A percentile compares a stretch with the other conserved stretches of the same genome.
Conservation (phyloP, 306 rosid species). For the Oxytropis ochrocephala region DNA sequence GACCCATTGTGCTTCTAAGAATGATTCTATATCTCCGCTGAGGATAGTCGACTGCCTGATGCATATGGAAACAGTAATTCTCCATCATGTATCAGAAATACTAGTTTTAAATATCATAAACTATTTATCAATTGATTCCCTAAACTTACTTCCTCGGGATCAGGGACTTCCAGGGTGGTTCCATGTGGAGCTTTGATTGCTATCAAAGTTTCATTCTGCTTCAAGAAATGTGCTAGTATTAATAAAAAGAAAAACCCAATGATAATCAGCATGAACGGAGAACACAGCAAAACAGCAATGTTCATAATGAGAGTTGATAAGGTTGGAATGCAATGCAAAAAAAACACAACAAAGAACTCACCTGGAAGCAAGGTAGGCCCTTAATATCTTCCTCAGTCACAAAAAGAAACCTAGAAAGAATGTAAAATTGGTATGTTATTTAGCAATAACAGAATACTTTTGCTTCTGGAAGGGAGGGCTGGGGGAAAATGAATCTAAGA, state of each 20-base stretch:
- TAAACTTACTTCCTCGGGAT: slow-evolving; percentile 90
- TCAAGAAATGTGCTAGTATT: slow-evolving; percentile 17
- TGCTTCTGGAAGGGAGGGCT: neutral
- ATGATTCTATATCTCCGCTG: slow-evolving; percentile 90
- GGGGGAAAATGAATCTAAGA: slow-evolving; percentile 13
- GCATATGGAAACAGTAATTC: slow-evolving; percentile 29
- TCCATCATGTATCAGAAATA: slow-evolving; percentile 29
- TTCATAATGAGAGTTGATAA: neutral
- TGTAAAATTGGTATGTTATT: slow-evolving; percentile 1
- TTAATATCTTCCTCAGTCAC: slow-evolving; percentile 94
- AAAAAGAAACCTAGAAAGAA: slow-evolving; percentile 63
- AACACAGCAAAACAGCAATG: neutral
- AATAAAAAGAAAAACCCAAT: slow-evolving; percentile 14
- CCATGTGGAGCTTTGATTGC: slow-evolving; percentile 99
- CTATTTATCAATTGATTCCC: slow-evolving; percentile 22
- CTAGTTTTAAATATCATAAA: slow-evolving; percentile 13
- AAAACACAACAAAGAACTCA: slow-evolving; percentile 10
- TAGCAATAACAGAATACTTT: neutral
- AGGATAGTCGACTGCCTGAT: slow-evolving; percentile 83
- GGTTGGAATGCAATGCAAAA: neutral
- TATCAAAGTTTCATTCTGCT: slow-evolving; percentile 93
- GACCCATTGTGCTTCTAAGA: slow-evolving; percentile 99
- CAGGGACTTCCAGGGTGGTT: slow-evolving; percentile 97
- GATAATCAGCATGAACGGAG: slow-evolving; percentile 18
- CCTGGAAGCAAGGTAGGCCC: slow-evolving; percentile 79